Percentiles rank a stretch among this genome's conserved stretches.
phyloP scores from a whole-genome alignment of 441 rosid genomes.

The Cnidoscolus chayamansa region DNA sequence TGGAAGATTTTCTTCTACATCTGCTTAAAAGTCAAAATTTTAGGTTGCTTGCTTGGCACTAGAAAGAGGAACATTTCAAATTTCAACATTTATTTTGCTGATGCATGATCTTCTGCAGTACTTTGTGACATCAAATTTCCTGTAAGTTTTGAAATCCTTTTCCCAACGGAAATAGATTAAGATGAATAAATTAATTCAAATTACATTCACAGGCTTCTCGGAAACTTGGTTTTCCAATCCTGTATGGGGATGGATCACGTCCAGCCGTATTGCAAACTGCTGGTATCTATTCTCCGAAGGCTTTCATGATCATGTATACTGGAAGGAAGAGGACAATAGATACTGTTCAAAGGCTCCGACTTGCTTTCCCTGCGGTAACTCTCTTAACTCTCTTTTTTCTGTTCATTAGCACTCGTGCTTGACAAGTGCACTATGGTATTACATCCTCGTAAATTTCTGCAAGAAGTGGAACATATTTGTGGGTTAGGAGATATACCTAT shows the following conservation, averaged over 20 bases:
- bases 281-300: constrained; percentile 80
- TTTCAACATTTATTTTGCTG: neutral
- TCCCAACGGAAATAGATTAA: neutral
- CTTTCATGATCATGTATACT: constrained; percentile 87
- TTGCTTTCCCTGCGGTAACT: constrained; percentile 75
- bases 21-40: neutral
- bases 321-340: constrained; percentile 73
- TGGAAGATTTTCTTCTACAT: neutral
- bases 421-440: neutral
- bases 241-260: constrained; percentile 87
- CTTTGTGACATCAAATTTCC: neutral
- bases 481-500: neutral
- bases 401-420: neutral
- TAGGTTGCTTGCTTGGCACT: neutral
- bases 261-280: constrained; percentile 86
- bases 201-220: constrained; percentile 54
- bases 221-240: constrained; percentile 80
- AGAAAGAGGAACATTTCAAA: neutral
- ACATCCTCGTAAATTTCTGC: neutral
- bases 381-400: constrained; percentile 18
- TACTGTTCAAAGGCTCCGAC: constrained; percentile 84
- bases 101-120: neutral
- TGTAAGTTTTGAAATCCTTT: neutral
- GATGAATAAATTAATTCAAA: neutral
- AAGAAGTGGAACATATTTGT: neutral